Conservation (phyloP, 352 stramenopile species). For the Halophytophthora polymorphica region DNA sequence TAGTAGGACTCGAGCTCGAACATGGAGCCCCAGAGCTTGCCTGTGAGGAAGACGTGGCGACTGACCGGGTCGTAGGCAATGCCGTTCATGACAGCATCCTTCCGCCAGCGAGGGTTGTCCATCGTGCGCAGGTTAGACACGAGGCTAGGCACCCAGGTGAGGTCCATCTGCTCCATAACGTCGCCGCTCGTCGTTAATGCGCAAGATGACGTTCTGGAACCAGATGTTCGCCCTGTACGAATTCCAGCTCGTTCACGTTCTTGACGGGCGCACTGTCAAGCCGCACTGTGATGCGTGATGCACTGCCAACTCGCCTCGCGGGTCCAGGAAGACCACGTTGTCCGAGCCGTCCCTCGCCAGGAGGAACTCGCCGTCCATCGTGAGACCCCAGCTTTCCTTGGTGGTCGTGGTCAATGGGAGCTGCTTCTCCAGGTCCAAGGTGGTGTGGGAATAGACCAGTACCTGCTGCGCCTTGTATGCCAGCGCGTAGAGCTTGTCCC, state of each 20-base stretch:
- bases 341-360: constrained; percentile 86
- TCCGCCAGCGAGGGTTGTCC: constrained; percentile 26
- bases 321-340: constrained; percentile 79
- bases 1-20: constrained; percentile 77
- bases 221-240: constrained; percentile 83
- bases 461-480: constrained; percentile 76
- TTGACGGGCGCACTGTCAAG: constrained; percentile 38
- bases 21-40: constrained; percentile 84
- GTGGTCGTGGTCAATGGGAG: constrained; percentile 70
- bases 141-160: constrained; percentile 60
- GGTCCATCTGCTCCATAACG: constrained; percentile 70
- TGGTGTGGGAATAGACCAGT: constrained; percentile 52
- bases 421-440: constrained; percentile 48
- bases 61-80: constrained; percentile 74
- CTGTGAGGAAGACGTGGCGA: constrained; percentile 68
- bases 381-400: constrained; percentile 89
- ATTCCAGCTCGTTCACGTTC: constrained; percentile 88
- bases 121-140: constrained; percentile 60
- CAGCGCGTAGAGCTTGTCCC: constrained; percentile 76
- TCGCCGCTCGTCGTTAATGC: constrained; percentile 68
- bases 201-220: constrained; percentile 71
- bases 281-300: constrained; percentile 53
- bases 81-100: constrained; percentile 87
- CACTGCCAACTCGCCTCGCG: constrained; percentile 43
- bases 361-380: constrained; percentile 71